Conservation (phyloP, 352 stramenopile species). For the Thraustotheca clavata region DNA sequence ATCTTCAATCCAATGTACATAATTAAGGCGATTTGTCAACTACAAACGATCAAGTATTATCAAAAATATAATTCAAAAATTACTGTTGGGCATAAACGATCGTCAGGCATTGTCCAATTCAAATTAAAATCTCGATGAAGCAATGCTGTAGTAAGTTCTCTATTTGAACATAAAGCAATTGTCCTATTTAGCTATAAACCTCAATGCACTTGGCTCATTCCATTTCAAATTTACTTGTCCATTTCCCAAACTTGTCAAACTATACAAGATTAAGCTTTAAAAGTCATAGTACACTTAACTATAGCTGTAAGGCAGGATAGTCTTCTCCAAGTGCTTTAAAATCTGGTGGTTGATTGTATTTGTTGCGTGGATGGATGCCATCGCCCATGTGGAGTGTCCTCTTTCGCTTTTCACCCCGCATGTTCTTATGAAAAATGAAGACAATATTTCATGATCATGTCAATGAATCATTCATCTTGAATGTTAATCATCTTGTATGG, state of each 20-base stretch:
- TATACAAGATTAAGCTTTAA: too few species aligned
- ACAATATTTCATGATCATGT: not conserved
- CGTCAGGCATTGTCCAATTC: slow-evolving; percentile 85
- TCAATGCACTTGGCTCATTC: slow-evolving; percentile 65
- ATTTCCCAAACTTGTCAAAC: slow-evolving; percentile 46
- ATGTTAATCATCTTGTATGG: too few species aligned
- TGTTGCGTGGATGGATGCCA: slow-evolving; percentile 59
- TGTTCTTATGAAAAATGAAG: not conserved
- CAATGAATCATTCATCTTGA: too few species aligned
- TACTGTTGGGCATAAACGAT: slow-evolving; percentile 92
- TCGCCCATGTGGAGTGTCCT: slow-evolving; percentile 55
- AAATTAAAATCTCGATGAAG: slow-evolving; percentile 87
- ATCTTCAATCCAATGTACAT: slow-evolving; percentile 94
- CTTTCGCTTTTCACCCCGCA: slow-evolving; percentile 39
- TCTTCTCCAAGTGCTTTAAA: slow-evolving; percentile 61
- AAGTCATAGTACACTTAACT: too few species aligned
- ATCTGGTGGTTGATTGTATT: slow-evolving; percentile 59
- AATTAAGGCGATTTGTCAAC: slow-evolving; percentile 90
- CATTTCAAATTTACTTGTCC: slow-evolving; percentile 49
- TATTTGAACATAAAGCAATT: slow-evolving; percentile 26
- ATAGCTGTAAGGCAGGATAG: slow-evolving; percentile 51
- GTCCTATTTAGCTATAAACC: slow-evolving; percentile 26
- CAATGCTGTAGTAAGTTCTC: slow-evolving; percentile 88
- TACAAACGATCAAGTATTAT: slow-evolving; percentile 25
- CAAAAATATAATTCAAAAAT: slow-evolving; percentile 38